Percentiles rank a stretch among this genome's conserved stretches.
Conservation (phyloP, 441 rosid genomes). For the Croton laevigatus region DNA sequence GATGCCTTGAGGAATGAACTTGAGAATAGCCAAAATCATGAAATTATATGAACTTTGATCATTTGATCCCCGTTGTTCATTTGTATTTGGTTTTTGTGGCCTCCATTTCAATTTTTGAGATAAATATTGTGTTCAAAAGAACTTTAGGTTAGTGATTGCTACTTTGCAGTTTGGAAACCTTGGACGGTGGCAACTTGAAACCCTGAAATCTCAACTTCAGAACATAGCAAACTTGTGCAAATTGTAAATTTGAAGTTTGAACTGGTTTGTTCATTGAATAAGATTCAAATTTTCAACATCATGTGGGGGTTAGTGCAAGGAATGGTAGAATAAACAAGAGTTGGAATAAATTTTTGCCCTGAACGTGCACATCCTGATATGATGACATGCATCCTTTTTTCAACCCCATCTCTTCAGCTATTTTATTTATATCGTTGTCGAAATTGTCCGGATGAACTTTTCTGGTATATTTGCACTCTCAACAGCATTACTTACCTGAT, state of each 20-base stretch:
- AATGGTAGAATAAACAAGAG: not conserved
- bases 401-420: not conserved
- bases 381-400: not conserved
- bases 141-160: not conserved
- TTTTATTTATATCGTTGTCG: not conserved
- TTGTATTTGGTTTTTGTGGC: not conserved
- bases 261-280: not conserved
- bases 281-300: not conserved
- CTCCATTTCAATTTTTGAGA: not conserved
- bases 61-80: too few relatives aligned
- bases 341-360: not conserved
- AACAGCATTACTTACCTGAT: not conserved
- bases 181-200: not conserved
- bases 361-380: not conserved
- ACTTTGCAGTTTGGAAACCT: not conserved
- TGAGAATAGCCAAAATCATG: not conserved
- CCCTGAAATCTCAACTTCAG: not conserved
- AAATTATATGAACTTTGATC: not conserved
- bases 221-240: not conserved
- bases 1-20: not conserved
- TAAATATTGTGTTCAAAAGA: not conserved
- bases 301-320: slow-evolving; percentile 3
- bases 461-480: not conserved
- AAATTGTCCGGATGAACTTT: not conserved
- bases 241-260: not conserved